phyloP scores from a whole-genome alignment of 305 asterid species.

The Fraxinus nigra region DNA sequence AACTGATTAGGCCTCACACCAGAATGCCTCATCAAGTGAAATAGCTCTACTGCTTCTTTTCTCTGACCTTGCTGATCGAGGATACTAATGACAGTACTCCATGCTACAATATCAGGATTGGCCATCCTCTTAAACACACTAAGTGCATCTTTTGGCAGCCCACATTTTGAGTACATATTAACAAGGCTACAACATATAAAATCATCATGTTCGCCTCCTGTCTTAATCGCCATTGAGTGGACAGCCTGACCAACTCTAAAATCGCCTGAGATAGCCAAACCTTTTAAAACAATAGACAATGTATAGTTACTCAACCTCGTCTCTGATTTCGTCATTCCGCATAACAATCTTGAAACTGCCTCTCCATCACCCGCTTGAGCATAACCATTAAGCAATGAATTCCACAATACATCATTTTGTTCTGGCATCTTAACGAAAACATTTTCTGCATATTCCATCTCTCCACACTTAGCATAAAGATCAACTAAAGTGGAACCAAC shows the following conservation, averaged over 20 bases:
- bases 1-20: constrained; percentile 71
- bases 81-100: constrained; percentile 73
- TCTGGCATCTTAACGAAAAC: constrained; percentile 64
- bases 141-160: constrained; percentile 55
- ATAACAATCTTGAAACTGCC: constrained; percentile 54
- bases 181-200: constrained; percentile 68
- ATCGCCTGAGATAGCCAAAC: constrained; percentile 51
- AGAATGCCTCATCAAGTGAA: constrained; percentile 55
- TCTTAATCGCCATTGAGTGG: constrained; percentile 65
- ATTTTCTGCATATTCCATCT: constrained; percentile 56
- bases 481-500: constrained; percentile 75
- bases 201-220: constrained; percentile 60
- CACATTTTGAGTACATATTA: constrained; percentile 83
- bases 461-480: constrained; percentile 66
- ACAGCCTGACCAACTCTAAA: constrained; percentile 55
- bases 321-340: constrained; percentile 56
- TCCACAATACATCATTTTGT: constrained; percentile 73
- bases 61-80: constrained; percentile 72
- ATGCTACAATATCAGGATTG: constrained; percentile 70
- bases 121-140: constrained; percentile 50
- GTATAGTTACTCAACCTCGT: constrained; percentile 59
- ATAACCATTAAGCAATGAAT: constrained; percentile 74
- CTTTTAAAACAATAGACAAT: constrained; percentile 69
- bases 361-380: constrained; percentile 66
- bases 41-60: constrained; percentile 61